A percentile compares a stretch with the other conserved stretches of the same genome.
These are phyloP conservation scores for Acanthamoeba lenticulata DNA, from an alignment of 208 protist species.

Conservation along the genomic window DNA sequence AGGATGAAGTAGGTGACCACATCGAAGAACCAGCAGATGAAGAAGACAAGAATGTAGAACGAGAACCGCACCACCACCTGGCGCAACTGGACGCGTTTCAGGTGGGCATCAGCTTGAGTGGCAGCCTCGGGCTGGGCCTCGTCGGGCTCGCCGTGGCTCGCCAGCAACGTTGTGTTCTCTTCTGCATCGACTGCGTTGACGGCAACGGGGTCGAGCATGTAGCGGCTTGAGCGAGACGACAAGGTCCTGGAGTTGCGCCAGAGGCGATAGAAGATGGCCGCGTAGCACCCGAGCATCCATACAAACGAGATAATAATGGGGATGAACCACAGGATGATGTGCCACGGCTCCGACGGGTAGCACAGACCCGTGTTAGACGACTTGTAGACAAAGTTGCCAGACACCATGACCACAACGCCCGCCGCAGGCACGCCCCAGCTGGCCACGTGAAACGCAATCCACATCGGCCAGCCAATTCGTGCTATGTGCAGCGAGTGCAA, in stretches of 20 bases:
- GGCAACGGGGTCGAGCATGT: not conserved
- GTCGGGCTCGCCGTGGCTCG: not conserved
- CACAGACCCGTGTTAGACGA: not conserved
- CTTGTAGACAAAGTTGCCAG: conserved; percentile 48
- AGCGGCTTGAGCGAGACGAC: not conserved
- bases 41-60: conserved; percentile 56
- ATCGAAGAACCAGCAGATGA: conserved; percentile 54
- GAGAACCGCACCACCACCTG: not conserved
- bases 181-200: not conserved
- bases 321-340: conserved; percentile 50
- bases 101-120: too few species aligned
- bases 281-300: conserved; percentile 39
- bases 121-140: too few species aligned
- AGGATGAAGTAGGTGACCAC: conserved; percentile 51
- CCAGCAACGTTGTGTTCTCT: not conserved
- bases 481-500: not conserved
- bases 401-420: conserved; percentile 18
- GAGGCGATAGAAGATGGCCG: not conserved
- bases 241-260: too few species aligned
- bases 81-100: not conserved
- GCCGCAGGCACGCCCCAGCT: conserved; percentile 44
- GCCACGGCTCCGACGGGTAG: conserved; percentile 32
- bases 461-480: not conserved
- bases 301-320: conserved; percentile 30
- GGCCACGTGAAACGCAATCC: not conserved